Conservation (phyloP, 352 stramenopile genomes). For the Globisporangium uncinulatum region DNA sequence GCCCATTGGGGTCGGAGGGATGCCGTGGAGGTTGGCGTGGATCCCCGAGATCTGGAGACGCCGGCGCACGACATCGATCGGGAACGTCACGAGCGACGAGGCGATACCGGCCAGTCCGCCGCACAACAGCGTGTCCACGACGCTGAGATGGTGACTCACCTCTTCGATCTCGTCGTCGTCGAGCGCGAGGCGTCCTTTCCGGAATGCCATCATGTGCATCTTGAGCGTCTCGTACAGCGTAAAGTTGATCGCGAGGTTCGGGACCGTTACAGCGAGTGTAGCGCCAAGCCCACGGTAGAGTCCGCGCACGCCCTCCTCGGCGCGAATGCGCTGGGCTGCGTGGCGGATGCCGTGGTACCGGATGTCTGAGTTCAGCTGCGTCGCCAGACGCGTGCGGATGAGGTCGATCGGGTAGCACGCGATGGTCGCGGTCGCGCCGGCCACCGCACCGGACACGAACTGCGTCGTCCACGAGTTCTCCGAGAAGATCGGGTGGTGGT, state of each 20-base stretch:
- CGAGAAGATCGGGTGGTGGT: conserved; percentile 63
- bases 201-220: conserved; percentile 81
- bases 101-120: conserved; percentile 87
- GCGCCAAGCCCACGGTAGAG: conserved; percentile 92
- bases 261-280: conserved; percentile 93
- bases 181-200: conserved; percentile 26
- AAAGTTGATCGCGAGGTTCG: conserved; percentile 96
- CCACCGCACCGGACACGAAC: conserved; percentile 67
- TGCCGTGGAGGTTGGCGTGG: conserved; percentile 56
- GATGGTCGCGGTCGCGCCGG: conserved; percentile 70
- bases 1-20: conserved; percentile 64
- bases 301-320: conserved; percentile 81
- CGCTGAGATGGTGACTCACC: conserved; percentile 27
- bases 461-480: conserved; percentile 68
- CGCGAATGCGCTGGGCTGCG: conserved; percentile 90
- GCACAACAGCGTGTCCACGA: conserved; percentile 89
- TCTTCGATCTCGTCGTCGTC: conserved; percentile 16
- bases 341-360: conserved; percentile 90
- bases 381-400: conserved; percentile 92
- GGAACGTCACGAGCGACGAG: conserved; percentile 93
- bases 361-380: conserved; percentile 88
- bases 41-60: conserved; percentile 94
- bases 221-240: conserved; percentile 94
- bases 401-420: conserved; percentile 97
- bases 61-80: conserved; percentile 92